A percentile compares a stretch with the other conserved stretches of the same genome.
Evolutionary conservation across 345 rosid genomes (phyloP).

Genomic region (Xanthoceras sorbifolium): DNA sequence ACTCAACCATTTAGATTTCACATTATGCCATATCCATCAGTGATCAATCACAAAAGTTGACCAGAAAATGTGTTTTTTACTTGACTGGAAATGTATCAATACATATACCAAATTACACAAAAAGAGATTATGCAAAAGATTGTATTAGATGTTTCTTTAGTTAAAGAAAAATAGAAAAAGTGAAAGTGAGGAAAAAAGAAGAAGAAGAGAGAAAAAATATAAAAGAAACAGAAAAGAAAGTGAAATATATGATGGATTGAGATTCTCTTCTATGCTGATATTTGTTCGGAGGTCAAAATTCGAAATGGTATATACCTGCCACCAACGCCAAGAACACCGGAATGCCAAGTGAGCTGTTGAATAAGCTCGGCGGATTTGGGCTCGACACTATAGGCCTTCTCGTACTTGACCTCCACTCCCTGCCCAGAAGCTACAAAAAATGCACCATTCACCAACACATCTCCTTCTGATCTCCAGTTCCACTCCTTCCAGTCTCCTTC

Average conservation of each 20-base stretch:
- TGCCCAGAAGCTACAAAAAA: constrained; percentile 83
- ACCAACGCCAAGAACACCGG: constrained; percentile 78
- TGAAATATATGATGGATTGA: too few species aligned
- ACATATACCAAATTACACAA: too few species aligned
- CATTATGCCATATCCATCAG: too few species aligned
- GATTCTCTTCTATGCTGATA: too few species aligned
- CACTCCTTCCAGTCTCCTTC: constrained; percentile 77
- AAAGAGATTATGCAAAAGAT: too few species aligned
- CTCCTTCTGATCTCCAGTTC: constrained; percentile 98
- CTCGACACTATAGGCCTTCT: constrained; percentile 89
- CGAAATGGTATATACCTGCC: too few species aligned
- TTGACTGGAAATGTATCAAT: too few species aligned
- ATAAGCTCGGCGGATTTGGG: constrained; percentile 81
- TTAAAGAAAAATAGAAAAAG: constrained; percentile 13
- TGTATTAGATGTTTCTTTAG: too few species aligned
- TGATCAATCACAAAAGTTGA: too few species aligned
- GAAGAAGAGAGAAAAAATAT: too few species aligned
- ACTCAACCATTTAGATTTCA: not conserved
- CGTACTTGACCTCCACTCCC: constrained; percentile 70
- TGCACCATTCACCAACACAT: constrained; percentile 87
- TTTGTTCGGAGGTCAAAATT: too few species aligned
- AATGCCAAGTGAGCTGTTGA: constrained; percentile 58
- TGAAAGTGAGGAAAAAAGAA: not conserved
- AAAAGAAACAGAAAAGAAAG: not conserved
- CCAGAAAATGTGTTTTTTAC: too few species aligned